These are phyloP conservation scores for Jatropha podagrica DNA, from an alignment of 441 rosid genomes.

Conservation along the genomic window DNA sequence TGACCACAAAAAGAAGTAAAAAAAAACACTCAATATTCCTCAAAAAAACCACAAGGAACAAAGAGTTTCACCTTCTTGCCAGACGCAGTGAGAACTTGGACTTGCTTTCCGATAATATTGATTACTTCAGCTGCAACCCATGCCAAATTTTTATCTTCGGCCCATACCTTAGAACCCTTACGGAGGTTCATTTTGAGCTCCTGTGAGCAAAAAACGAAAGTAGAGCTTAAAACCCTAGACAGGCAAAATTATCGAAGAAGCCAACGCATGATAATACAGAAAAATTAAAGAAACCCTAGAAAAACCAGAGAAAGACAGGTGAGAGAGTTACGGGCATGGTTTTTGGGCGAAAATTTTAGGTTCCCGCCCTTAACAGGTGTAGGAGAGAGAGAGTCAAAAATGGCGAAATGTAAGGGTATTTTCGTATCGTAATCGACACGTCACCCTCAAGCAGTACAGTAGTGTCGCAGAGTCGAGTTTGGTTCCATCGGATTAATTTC, in stretches of 20 bases:
- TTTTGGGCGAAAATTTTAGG: slow-evolving; percentile 23
- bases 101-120: slow-evolving; percentile 53
- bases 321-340: slow-evolving; percentile 25
- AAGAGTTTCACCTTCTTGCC: slow-evolving; percentile 57
- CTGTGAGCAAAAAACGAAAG: slow-evolving; percentile 16
- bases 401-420: slow-evolving; percentile 28
- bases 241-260: slow-evolving; percentile 33
- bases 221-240: slow-evolving; percentile 19
- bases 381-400: slow-evolving; percentile 23
- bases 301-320: slow-evolving; percentile 15
- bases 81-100: slow-evolving; percentile 45
- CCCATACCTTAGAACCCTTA: slow-evolving; percentile 83
- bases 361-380: slow-evolving; percentile 61
- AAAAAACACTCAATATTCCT: background rate
- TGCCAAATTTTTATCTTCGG: slow-evolving; percentile 73
- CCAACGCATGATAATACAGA: background rate
- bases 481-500: too few species aligned
- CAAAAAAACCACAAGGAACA: background rate
- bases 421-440: slow-evolving; percentile 41
- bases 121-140: slow-evolving; percentile 76
- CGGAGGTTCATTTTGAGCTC: slow-evolving; percentile 54
- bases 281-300: slow-evolving; percentile 22
- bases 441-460: slow-evolving; percentile 25
- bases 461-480: background rate
- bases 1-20: background rate